Evolutionary conservation across 805 yeast genomes (phyloP).

Genomic region (Phaffomyces thermotolerans): DNA sequence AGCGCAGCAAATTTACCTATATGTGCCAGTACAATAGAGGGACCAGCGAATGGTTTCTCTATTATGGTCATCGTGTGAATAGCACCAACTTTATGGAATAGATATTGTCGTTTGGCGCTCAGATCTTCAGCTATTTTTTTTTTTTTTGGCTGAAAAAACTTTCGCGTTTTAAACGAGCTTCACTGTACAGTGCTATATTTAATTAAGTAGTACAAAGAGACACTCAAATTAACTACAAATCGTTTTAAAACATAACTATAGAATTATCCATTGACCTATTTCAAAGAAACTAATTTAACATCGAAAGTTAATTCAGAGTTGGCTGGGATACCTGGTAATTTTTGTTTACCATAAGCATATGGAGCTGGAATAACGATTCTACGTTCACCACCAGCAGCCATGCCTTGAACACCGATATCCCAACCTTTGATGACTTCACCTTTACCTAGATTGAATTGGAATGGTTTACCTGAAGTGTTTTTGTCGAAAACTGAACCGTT

Average conservation of each 20-base stretch:
- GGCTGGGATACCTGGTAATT: conserved; percentile 95
- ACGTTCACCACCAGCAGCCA: conserved; percentile 99
- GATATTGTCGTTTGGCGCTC: neutral
- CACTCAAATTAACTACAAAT: neutral
- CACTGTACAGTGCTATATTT: neutral
- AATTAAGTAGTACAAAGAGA: neutral
- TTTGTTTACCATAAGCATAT: conserved; percentile 92
- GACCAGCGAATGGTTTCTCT: conserved; percentile 24
- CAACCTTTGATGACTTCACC: conserved; percentile 99
- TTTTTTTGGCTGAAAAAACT: neutral
- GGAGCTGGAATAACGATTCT: conserved; percentile 93
- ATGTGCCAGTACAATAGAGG: conserved; percentile 38
- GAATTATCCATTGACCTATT: conserved; percentile 35
- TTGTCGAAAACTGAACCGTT: conserved; percentile 96
- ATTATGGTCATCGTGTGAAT: conserved; percentile 7
- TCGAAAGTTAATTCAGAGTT: conserved; percentile 96
- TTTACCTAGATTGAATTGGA: conserved; percentile 81
- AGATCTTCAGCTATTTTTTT: neutral
- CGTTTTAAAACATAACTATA: too few species aligned
- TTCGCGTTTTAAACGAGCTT: neutral
- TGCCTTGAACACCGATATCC: conserved; percentile 98
- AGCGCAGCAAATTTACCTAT: conserved; percentile 53
- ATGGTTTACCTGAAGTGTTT: conserved; percentile 96
- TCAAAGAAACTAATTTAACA: conserved; percentile 85
- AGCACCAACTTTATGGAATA: neutral